A percentile compares a stretch with the other conserved stretches of the same genome.
Conservation (phyloP, 495 filamentous ascomycete genomes). For the Cryomyces antarcticus region DNA sequence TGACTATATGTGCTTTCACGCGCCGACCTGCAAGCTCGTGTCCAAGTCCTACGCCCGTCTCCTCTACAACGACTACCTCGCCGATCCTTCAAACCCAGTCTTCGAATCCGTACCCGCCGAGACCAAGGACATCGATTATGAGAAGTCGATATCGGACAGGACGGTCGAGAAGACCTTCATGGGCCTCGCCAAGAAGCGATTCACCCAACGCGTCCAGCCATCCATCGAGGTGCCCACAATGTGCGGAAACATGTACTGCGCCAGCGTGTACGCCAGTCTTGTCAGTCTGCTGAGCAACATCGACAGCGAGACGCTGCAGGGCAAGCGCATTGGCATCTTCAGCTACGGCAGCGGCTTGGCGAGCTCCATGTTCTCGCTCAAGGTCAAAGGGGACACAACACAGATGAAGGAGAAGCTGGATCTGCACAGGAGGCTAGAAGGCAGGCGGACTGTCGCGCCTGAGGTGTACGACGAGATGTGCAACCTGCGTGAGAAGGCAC, state of each 20-base stretch:
- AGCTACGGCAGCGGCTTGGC: slow-evolving; percentile 90
- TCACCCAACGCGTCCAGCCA: slow-evolving; percentile 70
- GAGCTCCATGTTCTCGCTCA: slow-evolving; percentile 72
- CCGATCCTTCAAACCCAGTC: slow-evolving; percentile 49
- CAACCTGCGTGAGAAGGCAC: slow-evolving; percentile 77
- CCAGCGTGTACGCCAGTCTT: slow-evolving; percentile 77
- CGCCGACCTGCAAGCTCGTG: slow-evolving; percentile 94
- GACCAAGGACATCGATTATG: slow-evolving; percentile 66
- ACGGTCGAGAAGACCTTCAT: slow-evolving; percentile 94
- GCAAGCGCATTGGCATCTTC: slow-evolving; percentile 83
- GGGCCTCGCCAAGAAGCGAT: slow-evolving; percentile 86
- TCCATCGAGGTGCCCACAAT: slow-evolving; percentile 71
- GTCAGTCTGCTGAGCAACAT: slow-evolving; percentile 57
- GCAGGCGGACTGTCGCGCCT: slow-evolving; percentile 51
- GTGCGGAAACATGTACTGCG: slow-evolving; percentile 99
- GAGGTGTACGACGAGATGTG: slow-evolving; percentile 92
- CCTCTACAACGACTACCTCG: slow-evolving; percentile 89
- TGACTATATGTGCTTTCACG: slow-evolving; percentile 89
- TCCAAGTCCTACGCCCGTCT: slow-evolving; percentile 87
- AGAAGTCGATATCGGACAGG: slow-evolving; percentile 75
- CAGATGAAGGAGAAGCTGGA: slow-evolving; percentile 60
- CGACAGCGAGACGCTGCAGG: slow-evolving; percentile 44
- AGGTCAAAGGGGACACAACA: slow-evolving; percentile 57
- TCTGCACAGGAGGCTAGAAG: slow-evolving; percentile 53
- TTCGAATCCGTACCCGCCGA: slow-evolving; percentile 80